These are phyloP conservation scores for Sarcocystis neurona DNA, from an alignment of 169 alveolate species.

Conservation along the genomic window DNA sequence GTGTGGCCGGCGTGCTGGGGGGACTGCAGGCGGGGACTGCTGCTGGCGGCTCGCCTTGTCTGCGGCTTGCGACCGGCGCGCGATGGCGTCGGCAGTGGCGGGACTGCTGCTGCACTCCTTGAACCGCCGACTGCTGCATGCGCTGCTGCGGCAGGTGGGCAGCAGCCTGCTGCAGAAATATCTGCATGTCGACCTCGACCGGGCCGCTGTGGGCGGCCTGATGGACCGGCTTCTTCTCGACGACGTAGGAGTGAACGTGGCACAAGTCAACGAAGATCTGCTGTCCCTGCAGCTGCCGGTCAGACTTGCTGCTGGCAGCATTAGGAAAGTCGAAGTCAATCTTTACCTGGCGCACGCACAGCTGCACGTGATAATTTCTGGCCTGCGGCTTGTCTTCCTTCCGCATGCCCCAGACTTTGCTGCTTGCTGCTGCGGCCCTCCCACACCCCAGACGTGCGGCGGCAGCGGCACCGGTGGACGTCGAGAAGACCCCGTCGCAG, in stretches of 20 bases:
- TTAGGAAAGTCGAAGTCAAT: slow-evolving; percentile 17
- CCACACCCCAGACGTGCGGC: no score
- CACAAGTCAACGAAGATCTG: slow-evolving; percentile 6
- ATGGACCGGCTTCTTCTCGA: neutral
- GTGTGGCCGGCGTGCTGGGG: neutral
- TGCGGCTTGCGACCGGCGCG: neutral
- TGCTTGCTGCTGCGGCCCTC: no score
- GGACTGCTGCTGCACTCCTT: neutral
- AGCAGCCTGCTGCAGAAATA: slow-evolving; percentile 1
- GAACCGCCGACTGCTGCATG: slow-evolving; percentile 21
- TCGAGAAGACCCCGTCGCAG: neutral
- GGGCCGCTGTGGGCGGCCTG: slow-evolving; percentile 29
- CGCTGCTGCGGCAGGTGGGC: slow-evolving; percentile 2
- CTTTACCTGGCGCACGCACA: slow-evolving; percentile 25
- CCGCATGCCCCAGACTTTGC: neutral
- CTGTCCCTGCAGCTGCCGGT: neutral
- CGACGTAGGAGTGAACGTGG: neutral
- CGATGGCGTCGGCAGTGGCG: slow-evolving; percentile 37
- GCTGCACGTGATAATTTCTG: slow-evolving; percentile 12
- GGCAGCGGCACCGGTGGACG: neutral
- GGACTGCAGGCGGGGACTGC: neutral
- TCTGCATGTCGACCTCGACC: slow-evolving; percentile 1
- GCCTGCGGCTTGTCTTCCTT: neutral
- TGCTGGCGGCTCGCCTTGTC: neutral
- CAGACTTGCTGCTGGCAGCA: neutral